phyloP scores from a whole-genome alignment of 1,139 yeast species.

The Saccharomyces hybrid region DNA sequence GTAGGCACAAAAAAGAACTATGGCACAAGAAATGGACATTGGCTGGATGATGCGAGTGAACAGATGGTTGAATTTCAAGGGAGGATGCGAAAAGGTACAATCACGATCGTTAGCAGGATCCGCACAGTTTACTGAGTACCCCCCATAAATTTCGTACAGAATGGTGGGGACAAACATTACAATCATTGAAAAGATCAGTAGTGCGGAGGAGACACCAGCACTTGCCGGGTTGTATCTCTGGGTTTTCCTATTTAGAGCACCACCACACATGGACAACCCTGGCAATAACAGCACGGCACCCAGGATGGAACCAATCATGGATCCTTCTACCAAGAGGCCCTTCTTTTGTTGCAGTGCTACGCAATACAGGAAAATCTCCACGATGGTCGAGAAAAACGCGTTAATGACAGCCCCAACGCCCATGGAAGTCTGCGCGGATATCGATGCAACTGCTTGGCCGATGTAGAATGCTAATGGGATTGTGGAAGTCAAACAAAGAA shows the following conservation, averaged over 20 bases:
- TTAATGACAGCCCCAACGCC: slow-evolving; percentile 97
- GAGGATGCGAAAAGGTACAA: slow-evolving; percentile 77
- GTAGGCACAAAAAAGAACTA: slow-evolving; percentile 75
- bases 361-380: slow-evolving; percentile 85
- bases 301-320: slow-evolving; percentile 89
- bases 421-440: slow-evolving; percentile 97
- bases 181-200: slow-evolving; percentile 83
- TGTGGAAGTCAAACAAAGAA: slow-evolving; percentile 72
- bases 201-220: slow-evolving; percentile 95
- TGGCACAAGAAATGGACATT: slow-evolving; percentile 71
- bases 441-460: slow-evolving; percentile 98
- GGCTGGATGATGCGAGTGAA: slow-evolving; percentile 68
- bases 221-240: slow-evolving; percentile 93
- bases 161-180: slow-evolving; percentile 93
- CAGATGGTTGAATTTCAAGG: slow-evolving; percentile 54
- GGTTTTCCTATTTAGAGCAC: slow-evolving; percentile 84
- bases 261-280: slow-evolving; percentile 95
- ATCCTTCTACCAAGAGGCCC: slow-evolving; percentile 90
- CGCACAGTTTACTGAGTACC: slow-evolving; percentile 69
- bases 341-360: slow-evolving; percentile 83
- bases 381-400: slow-evolving; percentile 94
- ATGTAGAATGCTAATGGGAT: slow-evolving; percentile 93
- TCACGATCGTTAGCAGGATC: slow-evolving; percentile 33
- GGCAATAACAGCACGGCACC: slow-evolving; percentile 91
- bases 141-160: slow-evolving; percentile 84